phyloP scores from a whole-genome alignment of 1,284 basidiomycete species.

The Singerocomus rubriflavus region DNA sequence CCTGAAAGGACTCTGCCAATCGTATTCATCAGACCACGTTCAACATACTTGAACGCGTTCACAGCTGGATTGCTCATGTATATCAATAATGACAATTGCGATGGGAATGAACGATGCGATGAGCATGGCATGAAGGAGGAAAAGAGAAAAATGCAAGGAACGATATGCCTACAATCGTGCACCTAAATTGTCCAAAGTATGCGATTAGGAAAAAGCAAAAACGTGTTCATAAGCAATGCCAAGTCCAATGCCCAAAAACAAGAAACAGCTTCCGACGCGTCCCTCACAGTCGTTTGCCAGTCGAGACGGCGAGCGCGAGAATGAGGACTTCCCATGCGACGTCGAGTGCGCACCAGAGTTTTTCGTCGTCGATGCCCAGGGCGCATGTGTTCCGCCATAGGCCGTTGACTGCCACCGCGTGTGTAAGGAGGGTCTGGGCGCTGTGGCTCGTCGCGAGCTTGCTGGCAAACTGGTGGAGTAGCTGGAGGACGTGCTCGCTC shows the following conservation, averaged over 20 bases:
- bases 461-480: constrained; percentile 23
- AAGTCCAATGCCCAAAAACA: constrained; percentile 9
- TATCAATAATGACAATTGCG: constrained; percentile 23
- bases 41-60: constrained; percentile 6
- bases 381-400: constrained; percentile 60
- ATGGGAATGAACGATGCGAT: not conserved
- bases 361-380: constrained; percentile 55
- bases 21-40: not conserved
- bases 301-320: constrained; percentile 34
- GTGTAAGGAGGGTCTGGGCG: constrained; percentile 35
- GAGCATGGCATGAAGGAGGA: not conserved
- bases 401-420: constrained; percentile 45
- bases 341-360: constrained; percentile 54
- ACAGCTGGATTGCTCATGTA: constrained; percentile 17
- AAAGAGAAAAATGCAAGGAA: not conserved
- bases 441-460: constrained; percentile 32
- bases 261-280: not conserved
- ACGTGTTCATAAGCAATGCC: constrained; percentile 5
- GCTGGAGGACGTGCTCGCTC: constrained; percentile 7
- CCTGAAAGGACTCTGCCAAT: not conserved
- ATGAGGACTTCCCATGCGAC: constrained; percentile 55
- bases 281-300: constrained; percentile 20
- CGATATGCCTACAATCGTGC: constrained; percentile 22
- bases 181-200: constrained; percentile 3
- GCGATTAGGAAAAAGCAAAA: constrained; percentile 10